Percentiles rank a stretch among this genome's conserved stretches.
phyloP scores from a whole-genome alignment of 345 rosid species.

The Arabis hirsuta region DNA sequence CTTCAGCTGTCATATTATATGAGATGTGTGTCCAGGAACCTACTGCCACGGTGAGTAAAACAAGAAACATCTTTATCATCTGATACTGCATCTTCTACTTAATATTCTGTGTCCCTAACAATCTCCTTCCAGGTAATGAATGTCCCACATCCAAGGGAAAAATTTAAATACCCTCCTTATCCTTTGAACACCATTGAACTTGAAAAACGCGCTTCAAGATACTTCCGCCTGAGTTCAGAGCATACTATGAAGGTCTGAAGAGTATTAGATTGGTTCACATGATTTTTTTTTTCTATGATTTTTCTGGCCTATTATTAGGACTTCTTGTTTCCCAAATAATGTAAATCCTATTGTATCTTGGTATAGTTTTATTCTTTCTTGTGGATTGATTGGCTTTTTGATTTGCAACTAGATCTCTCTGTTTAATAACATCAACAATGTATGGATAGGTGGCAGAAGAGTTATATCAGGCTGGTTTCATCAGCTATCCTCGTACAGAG shows the following conservation, averaged over 20 bases:
- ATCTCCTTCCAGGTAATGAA: conserved; percentile 68
- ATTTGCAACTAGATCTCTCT: conserved; percentile 9
- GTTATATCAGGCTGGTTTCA: conserved; percentile 93
- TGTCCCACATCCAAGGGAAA: conserved; percentile 76
- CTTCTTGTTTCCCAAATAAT: conserved; percentile 17
- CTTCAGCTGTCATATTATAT: conserved; percentile 73
- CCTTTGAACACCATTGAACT: conserved; percentile 97
- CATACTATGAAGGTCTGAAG: conserved; percentile 87
- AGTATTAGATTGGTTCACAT: conserved; percentile 10
- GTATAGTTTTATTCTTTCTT: conserved; percentile 30
- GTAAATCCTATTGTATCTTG: not conserved
- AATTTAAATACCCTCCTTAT: conserved; percentile 81
- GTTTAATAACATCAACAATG: conserved; percentile 21
- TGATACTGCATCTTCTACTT: conserved; percentile 22
- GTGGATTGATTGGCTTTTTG: conserved; percentile 1
- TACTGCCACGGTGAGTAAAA: conserved; percentile 74
- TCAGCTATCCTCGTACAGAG: conserved; percentile 99
- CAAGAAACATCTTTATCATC: conserved; percentile 27
- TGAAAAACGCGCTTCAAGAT: conserved; percentile 95
- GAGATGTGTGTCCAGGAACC: conserved; percentile 96
- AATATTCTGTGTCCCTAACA: conserved; percentile 19
- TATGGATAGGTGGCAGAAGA: conserved; percentile 92
- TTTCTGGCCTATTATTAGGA: conserved; percentile 17
- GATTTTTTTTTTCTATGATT: not conserved
- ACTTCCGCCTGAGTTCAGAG: conserved; percentile 93